Base-by-base conservation (phyloP, 495 filamentous ascomycete genomes). In the Daldinia caldariorum region DNA sequence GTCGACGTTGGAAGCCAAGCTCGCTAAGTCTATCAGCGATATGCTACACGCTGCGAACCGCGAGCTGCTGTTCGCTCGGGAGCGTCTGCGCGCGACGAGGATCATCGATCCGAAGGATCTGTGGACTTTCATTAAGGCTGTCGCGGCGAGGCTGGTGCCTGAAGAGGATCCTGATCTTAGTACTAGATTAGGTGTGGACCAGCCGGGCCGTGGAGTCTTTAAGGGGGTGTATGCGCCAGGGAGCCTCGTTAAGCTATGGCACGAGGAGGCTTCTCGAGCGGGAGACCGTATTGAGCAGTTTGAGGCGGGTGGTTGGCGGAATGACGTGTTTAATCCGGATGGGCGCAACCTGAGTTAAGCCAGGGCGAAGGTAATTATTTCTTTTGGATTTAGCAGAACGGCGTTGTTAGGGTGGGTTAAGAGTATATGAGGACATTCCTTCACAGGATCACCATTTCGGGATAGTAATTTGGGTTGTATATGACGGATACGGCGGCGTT, bases 171-270 rank as follows among this genome's bases (percentile, higher is more conserved):
- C 90, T 0, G 92, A 96, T 77, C 77, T 96, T 0, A 88, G 95
- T 60, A 80, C 87, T 3, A 80, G 88, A 0, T 79, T 97, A 26
- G 92, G 91, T 0, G 78, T 96, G 8, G 82, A 83, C 16, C 81
- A 86, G 47, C 88, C 89, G 0, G 84, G 88, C 10, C 76, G 77
- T 29, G 91, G 91, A 10, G 84, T 94, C 6, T 98, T 97, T 79
- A 87, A 88, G 70, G 93, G 90, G 1, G 83, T 92, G 4, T 97
- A 97, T 82, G 88, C 94, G 6, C 94, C 94, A 0, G 94, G 92
- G 0, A 96, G 92, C 77, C 78, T 97, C 9, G 90, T 94, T 37
- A 93, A 92, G 81, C 75, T 94, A 22, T 97, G 93, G 92, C 85
- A 93, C 62, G 91, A 94, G 43, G 90, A 96, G 76, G 92, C 89